Conservation (phyloP, 108 stramenopile genomes). For the Skeletonema costatum region DNA sequence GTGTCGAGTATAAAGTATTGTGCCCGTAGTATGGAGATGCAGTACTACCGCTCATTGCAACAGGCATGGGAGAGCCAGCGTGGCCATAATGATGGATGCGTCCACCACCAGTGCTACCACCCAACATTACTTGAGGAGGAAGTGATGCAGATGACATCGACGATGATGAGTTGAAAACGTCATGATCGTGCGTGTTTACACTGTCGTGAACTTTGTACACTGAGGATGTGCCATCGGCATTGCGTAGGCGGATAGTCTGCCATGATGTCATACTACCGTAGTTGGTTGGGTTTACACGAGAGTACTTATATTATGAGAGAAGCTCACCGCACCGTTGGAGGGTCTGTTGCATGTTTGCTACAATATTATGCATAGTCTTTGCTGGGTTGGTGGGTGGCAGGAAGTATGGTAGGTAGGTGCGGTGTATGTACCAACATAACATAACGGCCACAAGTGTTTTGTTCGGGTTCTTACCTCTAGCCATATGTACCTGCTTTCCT, state of each 20-base stretch:
- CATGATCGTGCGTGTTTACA: background rate
- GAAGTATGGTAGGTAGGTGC: too few species aligned
- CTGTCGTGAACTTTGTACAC: background rate
- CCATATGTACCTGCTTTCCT: too few species aligned
- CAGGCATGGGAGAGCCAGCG: background rate
- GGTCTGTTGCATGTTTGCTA: too few species aligned
- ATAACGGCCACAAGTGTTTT: too few species aligned
- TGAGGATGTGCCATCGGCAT: background rate
- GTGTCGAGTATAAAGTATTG: background rate
- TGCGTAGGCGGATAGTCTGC: background rate
- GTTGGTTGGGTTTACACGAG: too few species aligned
- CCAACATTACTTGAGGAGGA: background rate
- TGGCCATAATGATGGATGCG: background rate
- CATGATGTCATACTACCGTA: background rate
- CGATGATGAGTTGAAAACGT: background rate
- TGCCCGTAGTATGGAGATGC: background rate
- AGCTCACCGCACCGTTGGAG: too few species aligned
- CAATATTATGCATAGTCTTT: too few species aligned
- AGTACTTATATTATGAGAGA: too few species aligned
- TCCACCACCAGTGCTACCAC: background rate
- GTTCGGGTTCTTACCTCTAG: too few species aligned
- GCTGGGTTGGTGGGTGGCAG: too few species aligned
- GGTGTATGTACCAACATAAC: too few species aligned
- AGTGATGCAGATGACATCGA: background rate
- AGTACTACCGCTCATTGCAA: background rate